Evolutionary conservation across 2,329 filamentous ascomycete species (phyloP), one percentile per base, ranked within the genome.

Genomic region (Phaeophleospora eucalypticola): DNA sequence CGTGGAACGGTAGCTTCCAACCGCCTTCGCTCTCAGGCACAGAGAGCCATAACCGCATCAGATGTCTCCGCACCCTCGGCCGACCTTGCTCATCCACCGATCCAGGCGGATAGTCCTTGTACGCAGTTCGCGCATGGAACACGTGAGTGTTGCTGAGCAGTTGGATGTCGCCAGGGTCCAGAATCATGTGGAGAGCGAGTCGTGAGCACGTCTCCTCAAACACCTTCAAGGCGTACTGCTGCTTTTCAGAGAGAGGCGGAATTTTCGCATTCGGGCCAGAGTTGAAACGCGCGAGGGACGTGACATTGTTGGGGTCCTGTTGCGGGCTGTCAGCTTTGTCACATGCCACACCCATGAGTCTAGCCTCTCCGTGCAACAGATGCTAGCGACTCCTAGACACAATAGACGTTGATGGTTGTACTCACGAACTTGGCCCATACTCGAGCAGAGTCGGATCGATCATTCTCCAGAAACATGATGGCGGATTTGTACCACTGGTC

Each of bases 121-220:
- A 95, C 20, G 78, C 86, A 0, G 89, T 95, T 40, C 89, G 73
- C 0, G 89, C 86, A 65, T 95, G 89, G 37, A 94, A 69, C 4
- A 93, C 77, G 62, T 94, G 88, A 41, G 79, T 78, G 64, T 94
- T 93, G 56, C 82, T 81, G 44, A 94, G 63, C 67, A 94, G 90
- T 69, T 95, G 89, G 54, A 95, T 90, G 61, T 95, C 89, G 41
- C 89, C 88, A 12, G 91, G 80, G 57, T 91, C 87, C 8, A 94
- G 76, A 34, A 93, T 72, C 87, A 94, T 94, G 69, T 94, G 88
- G 56, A 95, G 73, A 2, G 85, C 77, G 41, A 89, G 73, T 7
- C 80, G 72, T 59, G 84, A 73, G 69, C 87, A 91, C 0, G 84
- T 89, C 33, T 84, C 80, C 64, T 95, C 89, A 4, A 91, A 76